Evolutionary conservation across 768 basidiomycete genomes (phyloP), one percentile per base, ranked within the genome.

Genomic region (Termitomyces sp.): DNA sequence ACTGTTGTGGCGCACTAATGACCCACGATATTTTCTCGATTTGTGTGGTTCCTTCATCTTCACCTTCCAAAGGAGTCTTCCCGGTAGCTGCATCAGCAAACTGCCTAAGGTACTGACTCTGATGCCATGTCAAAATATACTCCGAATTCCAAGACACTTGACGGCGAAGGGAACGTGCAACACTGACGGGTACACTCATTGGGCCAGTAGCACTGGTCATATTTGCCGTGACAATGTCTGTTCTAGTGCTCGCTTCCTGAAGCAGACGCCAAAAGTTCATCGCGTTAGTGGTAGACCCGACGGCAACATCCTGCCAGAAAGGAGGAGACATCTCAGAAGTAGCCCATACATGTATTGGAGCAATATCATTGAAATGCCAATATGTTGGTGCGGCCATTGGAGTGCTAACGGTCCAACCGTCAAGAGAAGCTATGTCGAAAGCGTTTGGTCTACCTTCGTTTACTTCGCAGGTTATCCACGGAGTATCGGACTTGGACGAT

Each of bases 51-150:
- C 76, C 69, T 29, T 70, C 74, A 48, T 84, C 80, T 29, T 74
- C 71, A 52, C 81, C 76, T 60, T 86, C 77, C 37, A 87, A 68
- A 3, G 86, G 81, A 0, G 82, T 85, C 12, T 70, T 65, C 11
- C 74, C 79, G 0, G 75, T 77, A 5, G 71, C 63, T 20, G 70
- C 64, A 59, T 84, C 78, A 14, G 84, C 70, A 57, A 79, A 83
- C 59, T 78, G 80, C 46, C 77, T 78, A 63, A 93, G 73, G 72
- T 86, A 92, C 59, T 83, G 82, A 45, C 76, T 82, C 71, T 93
- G 91, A 68, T 84, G 81, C 81, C 83, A 86, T 0, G 87, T 84
- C 51, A 93, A 72, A 58, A 79, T 75, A 67, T 92, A 92, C 5
- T 77, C 69, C 14, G 80, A 69, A 37, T 75, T 79, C 91, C 91